phyloP scores from a whole-genome alignment of 129 eudicot species.

The Arctium lappa region DNA sequence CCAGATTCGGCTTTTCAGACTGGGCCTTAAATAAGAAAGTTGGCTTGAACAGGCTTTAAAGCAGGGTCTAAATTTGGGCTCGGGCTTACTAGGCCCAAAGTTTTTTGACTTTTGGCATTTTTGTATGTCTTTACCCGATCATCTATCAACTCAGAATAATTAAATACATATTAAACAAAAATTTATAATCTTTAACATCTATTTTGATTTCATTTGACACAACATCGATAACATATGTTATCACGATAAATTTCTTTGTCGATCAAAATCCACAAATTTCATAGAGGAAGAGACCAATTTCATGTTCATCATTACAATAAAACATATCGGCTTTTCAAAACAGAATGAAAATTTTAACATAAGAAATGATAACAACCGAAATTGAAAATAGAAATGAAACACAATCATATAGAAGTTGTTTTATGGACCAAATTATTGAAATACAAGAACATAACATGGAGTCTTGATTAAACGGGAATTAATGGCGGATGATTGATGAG shows the following conservation, averaged over 20 bases:
- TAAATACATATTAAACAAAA: background rate
- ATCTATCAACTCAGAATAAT: too few species aligned
- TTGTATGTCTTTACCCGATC: too few species aligned
- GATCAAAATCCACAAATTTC: background rate
- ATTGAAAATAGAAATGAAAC: background rate
- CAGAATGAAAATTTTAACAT: background rate
- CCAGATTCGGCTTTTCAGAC: too few species aligned
- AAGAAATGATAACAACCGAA: background rate
- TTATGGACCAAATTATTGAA: constrained; percentile 9
- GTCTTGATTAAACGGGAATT: background rate
- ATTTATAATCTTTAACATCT: too few species aligned
- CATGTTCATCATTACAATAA: background rate
- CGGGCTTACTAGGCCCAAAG: too few species aligned
- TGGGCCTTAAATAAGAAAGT: too few species aligned
- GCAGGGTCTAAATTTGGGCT: too few species aligned
- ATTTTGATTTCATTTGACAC: background rate
- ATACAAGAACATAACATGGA: background rate
- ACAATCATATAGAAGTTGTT: background rate
- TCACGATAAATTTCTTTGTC: background rate
- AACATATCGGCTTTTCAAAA: background rate
- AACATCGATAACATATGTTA: background rate
- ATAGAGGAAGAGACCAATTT: background rate
- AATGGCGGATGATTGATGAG: constrained; percentile 1
- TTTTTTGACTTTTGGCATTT: too few species aligned
- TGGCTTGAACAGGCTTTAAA: too few species aligned